A percentile compares a stretch with the other conserved stretches of the same genome.
Conservation (phyloP, 805 yeast species). For the Candida krabiensis region DNA sequence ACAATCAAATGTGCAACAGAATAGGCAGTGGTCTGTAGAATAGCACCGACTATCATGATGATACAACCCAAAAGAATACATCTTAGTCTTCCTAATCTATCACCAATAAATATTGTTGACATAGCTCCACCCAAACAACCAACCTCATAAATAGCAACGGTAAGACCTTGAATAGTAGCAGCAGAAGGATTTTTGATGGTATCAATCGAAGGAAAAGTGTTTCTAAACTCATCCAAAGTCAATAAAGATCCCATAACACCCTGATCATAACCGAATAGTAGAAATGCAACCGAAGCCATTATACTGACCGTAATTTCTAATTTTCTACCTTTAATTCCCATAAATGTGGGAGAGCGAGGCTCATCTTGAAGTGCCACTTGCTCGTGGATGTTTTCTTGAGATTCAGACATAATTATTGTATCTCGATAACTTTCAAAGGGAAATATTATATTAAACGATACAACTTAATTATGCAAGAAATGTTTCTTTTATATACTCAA, state of each 20-base stretch:
- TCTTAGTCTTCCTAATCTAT: conserved; percentile 40
- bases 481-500: too few relatives aligned
- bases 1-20: conserved; percentile 26
- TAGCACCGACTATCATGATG: conserved; percentile 32
- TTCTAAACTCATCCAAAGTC: conserved; percentile 21
- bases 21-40: conserved; percentile 21
- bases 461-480: too few relatives aligned
- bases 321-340: conserved; percentile 18
- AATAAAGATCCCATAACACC: conserved; percentile 45
- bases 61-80: conserved; percentile 36
- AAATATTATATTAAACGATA: too few relatives aligned
- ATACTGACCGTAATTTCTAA: conserved; percentile 15
- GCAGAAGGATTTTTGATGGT: conserved; percentile 18
- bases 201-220: conserved; percentile 23
- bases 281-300: conserved; percentile 32
- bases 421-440: too few relatives aligned
- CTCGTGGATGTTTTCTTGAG: too few relatives aligned
- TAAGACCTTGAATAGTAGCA: conserved; percentile 47
- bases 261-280: conserved; percentile 51
- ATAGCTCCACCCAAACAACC: conserved; percentile 46
- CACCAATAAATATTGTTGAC: conserved; percentile 40
- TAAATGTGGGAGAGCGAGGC: conserved; percentile 8
- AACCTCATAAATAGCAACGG: conserved; percentile 47
- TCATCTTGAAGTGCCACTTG: too few relatives aligned
- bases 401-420: too few relatives aligned